Evolutionary conservation across 495 filamentous ascomycete species (phyloP), one percentile per base, ranked within the genome.

Genomic region (Hypoxylon cercidicola): DNA sequence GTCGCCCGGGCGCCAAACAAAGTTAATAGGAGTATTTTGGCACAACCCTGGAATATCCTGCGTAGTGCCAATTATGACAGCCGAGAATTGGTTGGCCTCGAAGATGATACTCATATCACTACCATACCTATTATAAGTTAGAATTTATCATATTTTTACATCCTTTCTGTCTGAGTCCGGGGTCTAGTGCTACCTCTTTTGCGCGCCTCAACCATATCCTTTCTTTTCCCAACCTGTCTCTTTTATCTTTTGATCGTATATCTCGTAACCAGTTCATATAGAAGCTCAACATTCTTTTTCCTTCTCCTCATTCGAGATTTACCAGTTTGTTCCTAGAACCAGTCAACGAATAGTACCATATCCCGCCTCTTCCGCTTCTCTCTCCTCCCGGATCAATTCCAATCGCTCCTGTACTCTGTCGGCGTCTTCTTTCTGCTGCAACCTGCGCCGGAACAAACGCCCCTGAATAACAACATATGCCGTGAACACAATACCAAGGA

Each of bases 321-420:
- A 7, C 16, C 4, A 7, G 9, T 19, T 8, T 43, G 37, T 43
- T 18, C 13, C 9, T n/a, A 43, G 9, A 28, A 7, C 25, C 25
- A 7, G 25, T 66, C 16, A 53, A 11, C 6, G 7, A 0, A 59
- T 59, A 13, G 53, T 44, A 4, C 65, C 60, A n/a, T 69, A 64
- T 21, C 20, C 21, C 1, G 32, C 35, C 8, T 66, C 55, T 19
- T 67, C 55, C 11, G 54, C 66, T 39, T 63, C 58, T 30, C 60
- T 60, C 21, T 65, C 66, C 18, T 62, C 69, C 10, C 68, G 39
- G 19, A 70, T 70, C 30, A 72, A 50, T 9, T 60, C 40, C 8
- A 62, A 48, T 23, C 60, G 53, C 55, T 74, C 62, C 16, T 55
- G 55, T 1, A 55, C 39, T 19, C 52, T 40, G 6, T 59, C 55